phyloP scores from a whole-genome alignment of 2,329 filamentous ascomycete genomes.

The Emergomyces africanus region DNA sequence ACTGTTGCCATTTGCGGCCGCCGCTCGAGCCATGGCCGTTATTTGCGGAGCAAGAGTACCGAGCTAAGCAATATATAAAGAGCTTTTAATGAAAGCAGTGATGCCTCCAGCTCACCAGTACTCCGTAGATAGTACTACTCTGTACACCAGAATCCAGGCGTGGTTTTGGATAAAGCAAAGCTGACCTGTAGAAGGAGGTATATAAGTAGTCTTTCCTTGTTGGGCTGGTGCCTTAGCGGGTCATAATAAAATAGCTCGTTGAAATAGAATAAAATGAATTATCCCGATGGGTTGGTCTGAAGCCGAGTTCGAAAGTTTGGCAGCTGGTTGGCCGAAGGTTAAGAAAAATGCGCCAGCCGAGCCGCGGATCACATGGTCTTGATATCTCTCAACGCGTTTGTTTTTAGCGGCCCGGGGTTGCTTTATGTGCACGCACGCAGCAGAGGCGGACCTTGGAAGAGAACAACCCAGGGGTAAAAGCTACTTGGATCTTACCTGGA shows the following conservation, averaged over 20 bases:
- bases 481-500: not conserved
- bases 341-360: not conserved
- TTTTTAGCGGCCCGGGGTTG: not conserved
- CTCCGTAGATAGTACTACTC: too few relatives aligned
- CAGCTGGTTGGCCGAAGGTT: not conserved
- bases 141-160: not conserved
- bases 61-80: too few relatives aligned
- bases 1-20: conserved; percentile 33
- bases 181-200: not conserved
- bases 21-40: conserved; percentile 28
- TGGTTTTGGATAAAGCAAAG: not conserved
- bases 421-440: not conserved
- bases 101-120: not conserved
- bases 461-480: not conserved
- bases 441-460: not conserved
- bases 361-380: not conserved
- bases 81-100: too few relatives aligned
- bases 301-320: not conserved
- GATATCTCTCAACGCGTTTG: too few relatives aligned
- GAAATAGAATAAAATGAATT: not conserved
- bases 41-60: not conserved
- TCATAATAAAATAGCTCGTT: too few relatives aligned
- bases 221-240: not conserved
- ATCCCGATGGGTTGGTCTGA: not conserved
- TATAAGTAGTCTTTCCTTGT: not conserved